phyloP scores from a whole-genome alignment of 768 basidiomycete genomes.

The Pilatotrama ljubarskyi region DNA sequence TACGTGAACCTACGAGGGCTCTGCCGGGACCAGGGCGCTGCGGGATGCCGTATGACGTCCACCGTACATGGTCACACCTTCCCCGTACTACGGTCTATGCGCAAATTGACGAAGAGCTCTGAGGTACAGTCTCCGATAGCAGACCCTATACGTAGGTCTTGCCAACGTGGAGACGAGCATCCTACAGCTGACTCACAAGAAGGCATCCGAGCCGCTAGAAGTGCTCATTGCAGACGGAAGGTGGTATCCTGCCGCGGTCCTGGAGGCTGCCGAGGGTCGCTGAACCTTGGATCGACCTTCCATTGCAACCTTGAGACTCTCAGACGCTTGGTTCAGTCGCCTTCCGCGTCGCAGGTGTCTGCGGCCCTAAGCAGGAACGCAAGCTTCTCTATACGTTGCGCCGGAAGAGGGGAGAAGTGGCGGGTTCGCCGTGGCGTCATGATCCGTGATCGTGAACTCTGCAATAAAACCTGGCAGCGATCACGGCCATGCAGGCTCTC shows the following conservation, averaged over 20 bases:
- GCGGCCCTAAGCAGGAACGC: not conserved
- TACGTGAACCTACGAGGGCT: not conserved
- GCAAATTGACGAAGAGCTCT: not conserved
- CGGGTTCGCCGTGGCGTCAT: not conserved
- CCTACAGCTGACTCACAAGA: not conserved
- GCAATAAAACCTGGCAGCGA: not conserved
- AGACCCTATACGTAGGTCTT: not conserved
- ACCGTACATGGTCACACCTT: not conserved
- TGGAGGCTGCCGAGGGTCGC: not conserved
- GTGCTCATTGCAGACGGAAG: not conserved
- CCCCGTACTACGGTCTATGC: too few relatives aligned
- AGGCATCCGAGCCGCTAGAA: not conserved
- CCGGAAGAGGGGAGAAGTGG: not conserved
- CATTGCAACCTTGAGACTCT: not conserved
- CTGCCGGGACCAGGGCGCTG: not conserved
- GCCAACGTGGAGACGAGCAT: not conserved
- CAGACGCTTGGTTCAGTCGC: not conserved
- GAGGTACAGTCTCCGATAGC: not conserved
- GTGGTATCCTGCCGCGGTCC: not conserved
- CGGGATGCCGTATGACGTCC: not conserved
- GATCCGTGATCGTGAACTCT: conserved; percentile 5
- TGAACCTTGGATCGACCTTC: not conserved
- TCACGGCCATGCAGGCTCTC: too few relatives aligned
- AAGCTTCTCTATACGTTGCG: not conserved
- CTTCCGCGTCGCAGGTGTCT: not conserved